phyloP scores from a whole-genome alignment of 2,329 filamentous ascomycete species.

The Ophiostoma montium region DNA sequence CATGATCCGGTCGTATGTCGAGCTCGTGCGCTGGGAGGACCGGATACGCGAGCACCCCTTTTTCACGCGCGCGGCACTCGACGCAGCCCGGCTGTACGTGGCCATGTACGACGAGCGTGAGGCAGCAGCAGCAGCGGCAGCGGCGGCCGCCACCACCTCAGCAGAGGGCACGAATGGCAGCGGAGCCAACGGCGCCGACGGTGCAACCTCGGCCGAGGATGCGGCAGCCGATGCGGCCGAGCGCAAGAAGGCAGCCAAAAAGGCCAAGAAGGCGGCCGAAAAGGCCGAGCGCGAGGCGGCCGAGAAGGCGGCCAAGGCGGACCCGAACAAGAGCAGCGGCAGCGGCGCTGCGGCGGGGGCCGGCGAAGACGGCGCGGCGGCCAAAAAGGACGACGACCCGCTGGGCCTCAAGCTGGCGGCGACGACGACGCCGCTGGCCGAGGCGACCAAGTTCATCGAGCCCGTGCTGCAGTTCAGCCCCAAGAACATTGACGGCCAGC shows the following conservation, averaged over 20 bases:
- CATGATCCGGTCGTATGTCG: constrained; percentile 84
- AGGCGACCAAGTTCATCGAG: constrained; percentile 73
- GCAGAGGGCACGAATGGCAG: constrained; percentile 11
- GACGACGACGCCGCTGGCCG: constrained; percentile 69
- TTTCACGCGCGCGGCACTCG: constrained; percentile 70
- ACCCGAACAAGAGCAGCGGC: constrained; percentile 60
- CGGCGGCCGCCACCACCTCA: constrained; percentile 45
- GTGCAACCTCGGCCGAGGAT: constrained; percentile 40
- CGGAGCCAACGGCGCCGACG: neutral
- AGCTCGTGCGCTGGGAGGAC: constrained; percentile 96
- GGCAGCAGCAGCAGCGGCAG: constrained; percentile 34
- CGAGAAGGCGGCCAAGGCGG: constrained; percentile 64
- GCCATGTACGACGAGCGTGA: constrained; percentile 50
- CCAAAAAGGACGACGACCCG: constrained; percentile 85
- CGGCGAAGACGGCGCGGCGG: constrained; percentile 42
- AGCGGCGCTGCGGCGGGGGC: constrained; percentile 29
- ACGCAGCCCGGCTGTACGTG: constrained; percentile 69
- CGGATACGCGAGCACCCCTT: constrained; percentile 83
- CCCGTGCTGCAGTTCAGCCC: constrained; percentile 74
- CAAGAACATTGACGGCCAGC: constrained; percentile 67
- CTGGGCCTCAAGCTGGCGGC: constrained; percentile 65
- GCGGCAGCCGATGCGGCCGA: constrained; percentile 24
- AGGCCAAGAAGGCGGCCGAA: constrained; percentile 65
- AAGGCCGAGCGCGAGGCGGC: constrained; percentile 86
- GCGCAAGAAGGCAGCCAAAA: constrained; percentile 25